Base-by-base conservation (phyloP, 495 filamentous ascomycete species). In the Talaromyces stipitatus region DNA sequence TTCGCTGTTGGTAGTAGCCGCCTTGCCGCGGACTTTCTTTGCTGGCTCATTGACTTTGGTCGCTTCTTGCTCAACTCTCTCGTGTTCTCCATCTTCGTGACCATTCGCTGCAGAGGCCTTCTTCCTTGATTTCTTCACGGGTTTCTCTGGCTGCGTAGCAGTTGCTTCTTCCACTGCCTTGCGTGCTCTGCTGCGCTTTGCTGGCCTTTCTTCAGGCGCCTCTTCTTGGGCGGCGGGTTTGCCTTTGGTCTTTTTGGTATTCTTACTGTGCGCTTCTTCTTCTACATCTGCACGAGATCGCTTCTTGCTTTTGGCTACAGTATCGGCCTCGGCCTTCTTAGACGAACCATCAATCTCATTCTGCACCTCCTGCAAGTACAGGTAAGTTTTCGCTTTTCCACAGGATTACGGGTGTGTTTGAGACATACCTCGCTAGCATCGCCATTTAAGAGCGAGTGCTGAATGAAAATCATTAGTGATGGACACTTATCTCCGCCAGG, bases 301-400 rank as follows among this genome's bases (percentile, higher is more conserved):
- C 64, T 78, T 74, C 69, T 77, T 81, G 50, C 59, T 7, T 55
- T 65, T 64, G 57, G 56, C 16, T 60, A 65, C 54, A 18, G 60
- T 60, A 28, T 58, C 58, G 48, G 56, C 51, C 65, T 60, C 64
- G 61, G 57, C 45, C 26, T 50, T 51, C 58, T 54, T 48, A 36
- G 36, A 38, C 16, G 22, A 60, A 32, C 45, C 48, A 43, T 23
- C 52, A 60, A 54, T 64, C 65, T 26, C 61, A 27, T 41, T 74
- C 66, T 27, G 12, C n/a, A 12, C 48, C 16, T 28, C 48, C 48
- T 51, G 14, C 12, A 26, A 48, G 6, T 28, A 30, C 22, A 28
- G 8, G 24, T 51, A 14, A 51, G 16, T 72, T 62, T 38, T 64
- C 73, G 66, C 11, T 69, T 68, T 5, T 73, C 60, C 28, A 30